Evolutionary conservation across 1,139 yeast species (phyloP), one percentile per base, ranked within the genome.

Genomic region (Pichia sp.): DNA sequence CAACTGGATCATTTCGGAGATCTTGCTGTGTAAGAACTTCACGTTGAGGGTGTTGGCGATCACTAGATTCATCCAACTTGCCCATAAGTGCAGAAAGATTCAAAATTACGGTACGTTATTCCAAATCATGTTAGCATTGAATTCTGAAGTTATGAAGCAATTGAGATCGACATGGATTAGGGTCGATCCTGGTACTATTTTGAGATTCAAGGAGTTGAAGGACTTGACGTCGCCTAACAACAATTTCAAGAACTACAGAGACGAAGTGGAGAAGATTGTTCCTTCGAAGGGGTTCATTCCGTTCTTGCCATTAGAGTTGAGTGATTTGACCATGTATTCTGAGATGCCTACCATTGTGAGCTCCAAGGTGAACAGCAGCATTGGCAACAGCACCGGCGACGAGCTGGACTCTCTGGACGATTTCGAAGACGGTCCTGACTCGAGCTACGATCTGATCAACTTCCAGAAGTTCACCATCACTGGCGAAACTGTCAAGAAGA

Each of bases 1-100:
- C 7, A 88, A 88, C 61, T 93, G 99, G 99, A 83, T 90, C 42
- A 83, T 88, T 37, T 87, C 96, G 1, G 96, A 93, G 67, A 78
- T 93, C 46, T 66, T 89, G 15, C 69, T 93, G 52, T 88, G 96
- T 9, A 74, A 74, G 47, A 71, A 73, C 36, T 69, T 76, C 34
- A 70, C 69, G 12, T 81, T 85, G 58, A 73, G 93, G 54, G 81
- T 81, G 37, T 75, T 78, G 47, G 76, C 91, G 1, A 77, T 91
- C 15, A 81, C 90, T 19, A 71, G 94, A 56, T 88, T 88, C 59
- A 87, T 93, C 49, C 96, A 89, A 58, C 70, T 91, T 51, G 98
- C 96, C 0, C 83, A 83, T 51, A 79, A 82, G 54, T 83, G 93
- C 64, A 69, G 70, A 56, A 65, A 61, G n/a, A 63, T 85, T 48